Evolutionary conservation across 2,329 filamentous ascomycete species (phyloP).

Genomic region (Fusarium ramigenum): DNA sequence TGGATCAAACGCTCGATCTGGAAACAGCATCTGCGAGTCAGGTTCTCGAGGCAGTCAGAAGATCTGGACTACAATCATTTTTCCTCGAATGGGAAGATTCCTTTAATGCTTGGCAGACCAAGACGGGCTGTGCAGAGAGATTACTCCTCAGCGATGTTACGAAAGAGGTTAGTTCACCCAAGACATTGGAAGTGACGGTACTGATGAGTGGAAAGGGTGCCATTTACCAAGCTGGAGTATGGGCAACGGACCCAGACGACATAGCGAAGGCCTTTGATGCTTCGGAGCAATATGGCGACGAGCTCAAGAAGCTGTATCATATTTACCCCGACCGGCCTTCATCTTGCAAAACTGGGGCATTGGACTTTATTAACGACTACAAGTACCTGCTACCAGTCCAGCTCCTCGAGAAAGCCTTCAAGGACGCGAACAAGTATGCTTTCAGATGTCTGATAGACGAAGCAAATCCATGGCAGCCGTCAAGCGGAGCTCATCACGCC

Average conservation of each 20-base stretch:
- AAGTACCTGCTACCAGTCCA: slow-evolving; percentile 44
- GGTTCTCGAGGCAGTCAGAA: slow-evolving; percentile 1
- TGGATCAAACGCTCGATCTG: slow-evolving; percentile 35
- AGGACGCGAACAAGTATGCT: slow-evolving; percentile 43
- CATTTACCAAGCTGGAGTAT: slow-evolving; percentile 1
- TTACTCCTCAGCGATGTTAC: neutral
- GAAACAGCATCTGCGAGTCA: neutral
- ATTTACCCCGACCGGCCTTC: slow-evolving; percentile 52
- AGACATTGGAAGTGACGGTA: accelerated
- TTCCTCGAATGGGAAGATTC: slow-evolving; percentile 13
- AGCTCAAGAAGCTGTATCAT: slow-evolving; percentile 52
- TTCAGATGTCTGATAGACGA: slow-evolving; percentile 57
- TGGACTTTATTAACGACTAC: slow-evolving; percentile 51
- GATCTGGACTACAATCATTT: neutral
- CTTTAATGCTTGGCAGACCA: slow-evolving; percentile 2
- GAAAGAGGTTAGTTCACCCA: neutral
- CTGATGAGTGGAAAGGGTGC: neutral
- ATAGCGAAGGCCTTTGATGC: neutral
- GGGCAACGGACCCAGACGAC: accelerated
- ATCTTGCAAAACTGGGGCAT: slow-evolving; percentile 51
- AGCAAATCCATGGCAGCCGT: slow-evolving; percentile 57
- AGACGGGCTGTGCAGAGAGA: neutral
- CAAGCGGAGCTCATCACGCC: slow-evolving; percentile 56
- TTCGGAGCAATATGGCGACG: slow-evolving; percentile 32
- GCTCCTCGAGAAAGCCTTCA: neutral